phyloP scores from a whole-genome alignment of 2,329 filamentous ascomycete genomes.

The Lomentospora prolificans region DNA sequence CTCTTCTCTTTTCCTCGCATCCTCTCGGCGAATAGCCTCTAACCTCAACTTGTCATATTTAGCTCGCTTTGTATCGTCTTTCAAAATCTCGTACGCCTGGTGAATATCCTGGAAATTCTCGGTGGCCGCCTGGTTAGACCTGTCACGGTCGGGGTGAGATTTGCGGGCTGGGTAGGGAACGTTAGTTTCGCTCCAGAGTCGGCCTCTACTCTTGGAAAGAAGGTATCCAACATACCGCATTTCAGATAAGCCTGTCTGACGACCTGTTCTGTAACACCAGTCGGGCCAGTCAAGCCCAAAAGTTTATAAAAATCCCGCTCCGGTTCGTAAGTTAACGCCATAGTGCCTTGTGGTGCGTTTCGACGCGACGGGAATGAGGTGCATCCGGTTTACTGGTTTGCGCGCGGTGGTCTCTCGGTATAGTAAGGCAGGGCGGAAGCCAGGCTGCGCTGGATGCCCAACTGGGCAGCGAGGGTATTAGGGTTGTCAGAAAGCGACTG shows the following conservation, averaged over 20 bases:
- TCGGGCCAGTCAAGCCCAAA: slow-evolving; percentile 41
- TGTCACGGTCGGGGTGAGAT: slow-evolving; percentile 85
- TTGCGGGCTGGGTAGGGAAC: slow-evolving; percentile 50
- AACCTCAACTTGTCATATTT: slow-evolving; percentile 47
- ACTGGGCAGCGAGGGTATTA: not conserved
- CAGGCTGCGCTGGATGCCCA: not conserved
- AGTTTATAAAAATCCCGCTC: slow-evolving; percentile 74
- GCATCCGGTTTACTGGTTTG: not conserved
- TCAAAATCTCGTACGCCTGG: slow-evolving; percentile 68
- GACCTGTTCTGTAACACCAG: not conserved
- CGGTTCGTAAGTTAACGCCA: slow-evolving; percentile 4
- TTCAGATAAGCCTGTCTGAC: slow-evolving; percentile 7
- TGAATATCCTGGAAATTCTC: slow-evolving; percentile 81
- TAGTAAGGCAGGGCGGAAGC: not conserved
- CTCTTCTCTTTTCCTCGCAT: slow-evolving; percentile 41
- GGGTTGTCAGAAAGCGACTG: not conserved
- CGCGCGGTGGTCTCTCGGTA: not conserved
- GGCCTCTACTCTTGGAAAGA: not conserved
- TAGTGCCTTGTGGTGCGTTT: not conserved
- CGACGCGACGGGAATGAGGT: not conserved
- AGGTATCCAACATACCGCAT: slow-evolving; percentile 4
- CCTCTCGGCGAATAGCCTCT: slow-evolving; percentile 45
- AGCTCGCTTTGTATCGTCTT: slow-evolving; percentile 37
- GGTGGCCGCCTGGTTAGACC: slow-evolving; percentile 69
- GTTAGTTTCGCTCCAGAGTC: not conserved